phyloP scores from a whole-genome alignment of 805 yeast species.

The Sugiyamaella americana region DNA sequence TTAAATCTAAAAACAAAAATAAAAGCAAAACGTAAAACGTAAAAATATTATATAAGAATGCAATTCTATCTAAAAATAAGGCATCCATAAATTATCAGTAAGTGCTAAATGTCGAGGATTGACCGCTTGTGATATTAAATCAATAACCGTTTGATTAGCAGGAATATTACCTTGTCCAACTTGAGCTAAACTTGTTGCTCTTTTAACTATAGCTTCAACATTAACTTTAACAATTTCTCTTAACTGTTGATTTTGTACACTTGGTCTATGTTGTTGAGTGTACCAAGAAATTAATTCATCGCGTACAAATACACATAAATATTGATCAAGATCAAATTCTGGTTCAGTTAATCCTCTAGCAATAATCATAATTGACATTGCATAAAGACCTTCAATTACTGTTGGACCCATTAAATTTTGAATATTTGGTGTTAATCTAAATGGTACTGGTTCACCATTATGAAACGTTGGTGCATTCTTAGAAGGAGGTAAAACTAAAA shows the following conservation, averaged over 20 bases:
- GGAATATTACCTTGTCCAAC: conserved; percentile 51
- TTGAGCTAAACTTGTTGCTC: conserved; percentile 73
- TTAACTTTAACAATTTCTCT: conserved; percentile 83
- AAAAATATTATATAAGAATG: too few relatives aligned
- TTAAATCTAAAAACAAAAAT: too few relatives aligned
- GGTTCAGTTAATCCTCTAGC: conserved; percentile 88
- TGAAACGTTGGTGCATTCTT: conserved; percentile 77
- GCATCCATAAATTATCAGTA: conserved; percentile 92
- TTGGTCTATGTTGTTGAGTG: conserved; percentile 71
- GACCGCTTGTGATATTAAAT: conserved; percentile 88
- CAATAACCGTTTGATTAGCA: conserved; percentile 84
- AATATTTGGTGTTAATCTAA: conserved; percentile 91
- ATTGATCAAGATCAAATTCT: conserved; percentile 85
- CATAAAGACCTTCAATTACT: conserved; percentile 85
- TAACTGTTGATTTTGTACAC: conserved; percentile 76
- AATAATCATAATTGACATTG: conserved; percentile 76
- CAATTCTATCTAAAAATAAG: conserved; percentile 64
- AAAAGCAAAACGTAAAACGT: too few relatives aligned
- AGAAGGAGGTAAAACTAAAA: conserved; percentile 31
- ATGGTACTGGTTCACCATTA: conserved; percentile 90
- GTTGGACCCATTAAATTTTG: conserved; percentile 91
- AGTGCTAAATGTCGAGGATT: conserved; percentile 90
- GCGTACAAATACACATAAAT: conserved; percentile 86
- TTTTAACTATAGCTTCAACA: conserved; percentile 75
- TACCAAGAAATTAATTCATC: conserved; percentile 96